A percentile compares a stretch with the other conserved stretches of the same genome.
Conservation (phyloP, 495 filamentous ascomycete genomes). For the Xylaria nigripes region DNA sequence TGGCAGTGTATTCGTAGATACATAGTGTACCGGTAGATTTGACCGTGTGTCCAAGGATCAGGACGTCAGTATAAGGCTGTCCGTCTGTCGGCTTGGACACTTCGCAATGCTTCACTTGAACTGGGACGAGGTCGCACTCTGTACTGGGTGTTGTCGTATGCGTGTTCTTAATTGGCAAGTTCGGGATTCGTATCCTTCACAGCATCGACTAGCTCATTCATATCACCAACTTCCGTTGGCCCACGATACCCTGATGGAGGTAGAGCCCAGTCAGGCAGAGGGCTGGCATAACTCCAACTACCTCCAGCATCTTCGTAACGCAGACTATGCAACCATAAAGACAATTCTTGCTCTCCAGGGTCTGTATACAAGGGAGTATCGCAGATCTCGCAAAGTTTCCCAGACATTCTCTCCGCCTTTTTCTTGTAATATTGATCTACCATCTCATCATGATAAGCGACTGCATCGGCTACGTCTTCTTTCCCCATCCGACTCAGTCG, state of each 20-base stretch:
- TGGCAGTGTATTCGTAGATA: no score
- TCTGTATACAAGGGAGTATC: conserved; percentile 86
- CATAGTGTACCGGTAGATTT: no score
- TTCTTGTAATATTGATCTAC: conserved; percentile 75
- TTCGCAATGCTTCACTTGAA: background rate
- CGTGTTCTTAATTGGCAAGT: conserved; percentile 12
- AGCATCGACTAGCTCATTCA: conserved; percentile 45
- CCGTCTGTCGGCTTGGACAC: background rate
- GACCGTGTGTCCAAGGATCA: no score
- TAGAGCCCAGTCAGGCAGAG: conserved; percentile 76
- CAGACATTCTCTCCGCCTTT: conserved; percentile 88
- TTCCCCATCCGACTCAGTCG: conserved; percentile 87
- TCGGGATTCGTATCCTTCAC: conserved; percentile 29
- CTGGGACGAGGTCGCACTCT: background rate
- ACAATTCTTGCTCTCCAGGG: conserved; percentile 79
- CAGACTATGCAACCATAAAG: conserved; percentile 86
- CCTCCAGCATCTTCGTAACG: conserved; percentile 76
- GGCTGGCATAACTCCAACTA: conserved; percentile 78
- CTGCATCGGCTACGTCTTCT: conserved; percentile 76
- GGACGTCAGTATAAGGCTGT: no score
- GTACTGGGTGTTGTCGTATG: background rate
- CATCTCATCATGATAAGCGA: conserved; percentile 91
- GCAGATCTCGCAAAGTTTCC: conserved; percentile 70
- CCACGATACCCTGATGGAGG: conserved; percentile 60
- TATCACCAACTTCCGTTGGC: conserved; percentile 46